A percentile compares a stretch with the other conserved stretches of the same genome.
phyloP scores from a whole-genome alignment of 768 basidiomycete genomes.

The Mycena epipterygia region DNA sequence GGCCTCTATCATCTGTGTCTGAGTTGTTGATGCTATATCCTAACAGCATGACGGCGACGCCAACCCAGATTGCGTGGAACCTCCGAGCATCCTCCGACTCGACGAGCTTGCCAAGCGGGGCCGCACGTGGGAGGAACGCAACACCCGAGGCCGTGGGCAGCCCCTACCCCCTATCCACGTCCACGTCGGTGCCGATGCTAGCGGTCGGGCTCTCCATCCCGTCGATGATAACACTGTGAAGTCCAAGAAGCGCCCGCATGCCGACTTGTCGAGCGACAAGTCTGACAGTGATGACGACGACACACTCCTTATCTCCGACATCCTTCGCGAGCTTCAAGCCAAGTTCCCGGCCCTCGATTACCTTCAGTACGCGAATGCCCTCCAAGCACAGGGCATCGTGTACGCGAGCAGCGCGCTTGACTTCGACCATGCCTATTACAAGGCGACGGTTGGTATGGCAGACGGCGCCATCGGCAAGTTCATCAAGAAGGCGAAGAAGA shows the following conservation, averaged over 20 bases:
- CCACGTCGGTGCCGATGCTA: background rate
- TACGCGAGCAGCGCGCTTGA: background rate
- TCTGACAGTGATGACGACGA: constrained; percentile 2
- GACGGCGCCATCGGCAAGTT: constrained; percentile 2
- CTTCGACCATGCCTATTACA: background rate
- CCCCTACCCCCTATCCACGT: constrained; percentile 5
- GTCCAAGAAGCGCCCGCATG: background rate
- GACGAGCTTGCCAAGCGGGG: background rate
- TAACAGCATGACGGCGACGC: constrained; percentile 4
- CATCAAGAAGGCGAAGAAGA: background rate
- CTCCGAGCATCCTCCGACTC: background rate
- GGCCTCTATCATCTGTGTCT: background rate
- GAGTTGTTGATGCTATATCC: background rate
- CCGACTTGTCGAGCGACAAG: no score
- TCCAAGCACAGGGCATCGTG: background rate
- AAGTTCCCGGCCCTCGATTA: constrained; percentile 10
- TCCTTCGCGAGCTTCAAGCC: background rate
- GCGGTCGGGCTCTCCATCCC: background rate
- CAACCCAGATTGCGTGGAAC: background rate
- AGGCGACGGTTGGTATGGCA: background rate
- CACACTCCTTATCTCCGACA: background rate
- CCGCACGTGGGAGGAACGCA: background rate
- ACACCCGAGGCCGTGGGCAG: background rate
- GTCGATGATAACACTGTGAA: background rate
- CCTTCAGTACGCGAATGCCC: background rate